A percentile compares a stretch with the other conserved stretches of the same genome.
Conservation (phyloP, 805 yeast species). For the Nadsonia fulvescens region DNA sequence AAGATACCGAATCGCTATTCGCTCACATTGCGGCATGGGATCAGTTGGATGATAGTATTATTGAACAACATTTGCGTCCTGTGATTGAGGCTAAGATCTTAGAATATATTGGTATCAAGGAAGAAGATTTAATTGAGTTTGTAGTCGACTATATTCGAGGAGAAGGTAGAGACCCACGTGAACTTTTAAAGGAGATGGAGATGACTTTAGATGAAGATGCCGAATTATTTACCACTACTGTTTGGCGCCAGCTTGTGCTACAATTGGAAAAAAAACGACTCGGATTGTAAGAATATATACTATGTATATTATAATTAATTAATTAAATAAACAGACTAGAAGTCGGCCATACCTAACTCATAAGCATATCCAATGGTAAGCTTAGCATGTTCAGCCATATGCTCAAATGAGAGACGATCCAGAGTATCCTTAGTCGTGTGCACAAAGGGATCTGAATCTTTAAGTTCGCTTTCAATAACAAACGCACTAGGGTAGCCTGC, state of each 20-base stretch:
- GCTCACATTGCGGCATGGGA: slow-evolving; percentile 14
- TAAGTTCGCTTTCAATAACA: slow-evolving; percentile 60
- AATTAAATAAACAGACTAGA: too few relatives aligned
- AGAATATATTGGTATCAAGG: slow-evolving; percentile 18
- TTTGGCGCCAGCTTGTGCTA: slow-evolving; percentile 15
- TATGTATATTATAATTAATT: too few relatives aligned
- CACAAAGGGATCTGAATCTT: slow-evolving; percentile 45
- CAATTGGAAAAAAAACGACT: too few relatives aligned
- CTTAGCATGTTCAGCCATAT: slow-evolving; percentile 65
- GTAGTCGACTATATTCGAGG: slow-evolving; percentile 12
- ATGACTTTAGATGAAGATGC: slow-evolving; percentile 29
- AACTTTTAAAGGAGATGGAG: slow-evolving; percentile 15
- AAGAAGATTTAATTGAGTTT: slow-evolving; percentile 18
- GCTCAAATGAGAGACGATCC: slow-evolving; percentile 60
- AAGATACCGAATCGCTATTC: slow-evolving; percentile 9
- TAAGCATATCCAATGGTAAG: slow-evolving; percentile 54
- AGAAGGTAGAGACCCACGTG: slow-evolving; percentile 11
- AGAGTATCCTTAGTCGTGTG: slow-evolving; percentile 69
- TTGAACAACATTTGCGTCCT: slow-evolving; percentile 11
- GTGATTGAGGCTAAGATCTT: slow-evolving; percentile 11
- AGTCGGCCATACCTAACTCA: slow-evolving; percentile 38
- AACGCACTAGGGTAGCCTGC: slow-evolving; percentile 75
- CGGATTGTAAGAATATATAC: too few relatives aligned
- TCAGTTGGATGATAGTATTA: slow-evolving; percentile 8
- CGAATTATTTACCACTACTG: slow-evolving; percentile 10